These are phyloP conservation scores for Termitomyces sp. DNA, from an alignment of 768 basidiomycete species.

Conservation along the genomic window DNA sequence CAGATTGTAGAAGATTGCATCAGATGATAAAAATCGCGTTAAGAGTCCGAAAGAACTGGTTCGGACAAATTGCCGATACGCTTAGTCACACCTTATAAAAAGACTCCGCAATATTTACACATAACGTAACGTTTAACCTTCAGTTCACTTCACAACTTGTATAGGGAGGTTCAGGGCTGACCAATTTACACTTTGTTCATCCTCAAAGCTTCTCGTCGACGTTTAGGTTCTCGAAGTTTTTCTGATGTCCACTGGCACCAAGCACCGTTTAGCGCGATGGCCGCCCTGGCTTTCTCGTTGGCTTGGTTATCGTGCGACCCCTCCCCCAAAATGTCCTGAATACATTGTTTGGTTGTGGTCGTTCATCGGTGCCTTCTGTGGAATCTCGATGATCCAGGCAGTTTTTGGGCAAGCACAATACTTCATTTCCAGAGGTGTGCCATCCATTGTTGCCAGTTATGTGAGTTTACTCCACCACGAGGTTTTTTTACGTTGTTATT, in stretches of 20 bases:
- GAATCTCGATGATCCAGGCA: constrained; percentile 46
- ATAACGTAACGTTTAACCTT: too few relatives aligned
- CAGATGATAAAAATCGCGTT: too few relatives aligned
- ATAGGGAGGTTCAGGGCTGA: not conserved
- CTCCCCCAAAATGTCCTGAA: constrained; percentile 26
- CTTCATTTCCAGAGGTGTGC: constrained; percentile 43
- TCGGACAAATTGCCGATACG: too few relatives aligned
- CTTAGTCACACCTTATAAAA: too few relatives aligned
- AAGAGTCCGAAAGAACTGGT: too few relatives aligned
- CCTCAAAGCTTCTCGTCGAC: too few relatives aligned
- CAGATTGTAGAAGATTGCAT: not conserved
- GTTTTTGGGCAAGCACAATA: constrained; percentile 45
- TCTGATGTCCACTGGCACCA: not conserved
- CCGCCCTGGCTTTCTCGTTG: constrained; percentile 38
- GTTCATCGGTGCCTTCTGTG: constrained; percentile 48
- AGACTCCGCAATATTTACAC: too few relatives aligned
- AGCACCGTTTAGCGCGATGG: constrained; percentile 27
- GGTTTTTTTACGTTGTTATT: not conserved
- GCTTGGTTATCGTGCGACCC: constrained; percentile 39
- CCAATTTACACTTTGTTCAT: not conserved
- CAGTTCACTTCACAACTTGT: not conserved
- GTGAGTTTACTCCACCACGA: constrained; percentile 25
- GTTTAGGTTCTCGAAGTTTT: not conserved
- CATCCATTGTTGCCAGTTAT: constrained; percentile 45
- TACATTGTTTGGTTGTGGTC: constrained; percentile 49